A percentile compares a stretch with the other conserved stretches of the same genome.
Conservation (phyloP, 441 rosid genomes). For the Daphne laureola region DNA sequence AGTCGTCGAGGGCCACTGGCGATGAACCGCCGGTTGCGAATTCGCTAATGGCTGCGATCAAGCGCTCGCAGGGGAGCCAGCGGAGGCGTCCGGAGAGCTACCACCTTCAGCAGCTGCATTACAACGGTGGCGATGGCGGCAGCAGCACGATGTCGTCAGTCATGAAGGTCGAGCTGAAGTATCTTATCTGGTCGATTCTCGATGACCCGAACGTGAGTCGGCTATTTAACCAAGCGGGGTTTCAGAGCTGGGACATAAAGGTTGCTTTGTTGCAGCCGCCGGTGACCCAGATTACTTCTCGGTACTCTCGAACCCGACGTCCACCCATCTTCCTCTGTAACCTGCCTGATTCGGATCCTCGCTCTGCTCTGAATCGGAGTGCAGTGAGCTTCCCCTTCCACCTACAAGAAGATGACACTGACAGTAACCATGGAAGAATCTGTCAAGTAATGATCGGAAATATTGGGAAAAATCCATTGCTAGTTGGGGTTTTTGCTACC, state of each 20-base stretch:
- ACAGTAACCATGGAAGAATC: conserved; percentile 49
- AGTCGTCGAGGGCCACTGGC: conserved; percentile 31
- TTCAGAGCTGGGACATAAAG: conserved; percentile 67
- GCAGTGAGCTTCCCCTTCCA: conserved; percentile 33
- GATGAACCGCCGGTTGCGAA: conserved; percentile 73
- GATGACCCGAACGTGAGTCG: conserved; percentile 89
- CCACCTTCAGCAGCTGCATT: conserved; percentile 40
- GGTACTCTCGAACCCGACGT: conserved; percentile 30
- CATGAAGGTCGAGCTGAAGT: conserved; percentile 66
- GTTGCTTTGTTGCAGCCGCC: conserved; percentile 66
- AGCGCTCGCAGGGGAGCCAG: conserved; percentile 82
- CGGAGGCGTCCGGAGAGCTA: conserved; percentile 73
- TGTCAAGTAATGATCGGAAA: conserved; percentile 37
- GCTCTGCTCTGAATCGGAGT: conserved; percentile 13
- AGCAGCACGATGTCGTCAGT: conserved; percentile 29
- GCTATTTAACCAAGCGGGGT: conserved; percentile 75
- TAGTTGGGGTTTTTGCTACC: conserved; percentile 46
- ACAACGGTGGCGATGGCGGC: conserved; percentile 20
- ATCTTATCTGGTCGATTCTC: conserved; percentile 61
- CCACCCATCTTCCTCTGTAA: conserved; percentile 55
- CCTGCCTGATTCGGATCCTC: conserved; percentile 30
- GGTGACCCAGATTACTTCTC: conserved; percentile 27
- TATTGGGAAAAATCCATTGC: conserved; percentile 43
- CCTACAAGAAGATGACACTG: conserved; percentile 27
- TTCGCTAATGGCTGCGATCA: conserved; percentile 91